Conservation (phyloP, 2,329 filamentous ascomycete genomes). For the Hortaea werneckii region DNA sequence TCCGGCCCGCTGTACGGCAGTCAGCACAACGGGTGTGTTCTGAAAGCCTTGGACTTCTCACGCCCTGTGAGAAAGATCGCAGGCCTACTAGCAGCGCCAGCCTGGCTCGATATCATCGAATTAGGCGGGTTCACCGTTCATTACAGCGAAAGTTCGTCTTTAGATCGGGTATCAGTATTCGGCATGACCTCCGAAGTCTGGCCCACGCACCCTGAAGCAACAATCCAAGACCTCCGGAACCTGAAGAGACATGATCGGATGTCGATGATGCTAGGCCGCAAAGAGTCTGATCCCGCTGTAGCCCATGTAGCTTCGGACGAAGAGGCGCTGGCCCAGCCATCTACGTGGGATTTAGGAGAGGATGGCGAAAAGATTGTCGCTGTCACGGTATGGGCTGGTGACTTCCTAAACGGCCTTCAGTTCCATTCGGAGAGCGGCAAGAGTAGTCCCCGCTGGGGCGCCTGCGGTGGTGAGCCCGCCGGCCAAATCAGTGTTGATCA, state of each 20-base stretch:
- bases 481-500: not conserved
- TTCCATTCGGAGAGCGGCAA: not conserved
- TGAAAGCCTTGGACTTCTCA: not conserved
- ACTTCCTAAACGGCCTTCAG: constrained; percentile 1
- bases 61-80: not conserved
- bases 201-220: not conserved
- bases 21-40: not conserved
- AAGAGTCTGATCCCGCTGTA: not conserved
- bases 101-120: constrained; percentile 1
- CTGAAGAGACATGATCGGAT: not conserved
- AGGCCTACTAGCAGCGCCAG: not conserved
- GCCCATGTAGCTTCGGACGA: not conserved
- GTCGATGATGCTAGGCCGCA: not conserved
- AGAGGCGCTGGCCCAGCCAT: not conserved
- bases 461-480: not conserved
- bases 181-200: not conserved
- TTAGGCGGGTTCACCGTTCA: not conserved
- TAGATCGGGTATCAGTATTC: not conserved
- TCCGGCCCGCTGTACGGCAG: not conserved
- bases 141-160: not conserved
- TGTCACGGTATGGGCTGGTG: not conserved
- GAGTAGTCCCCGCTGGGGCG: constrained; percentile 1
- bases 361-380: not conserved
- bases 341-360: not conserved
- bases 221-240: not conserved